Conservation (phyloP, 1,284 basidiomycete genomes). For the Ustilago trichophora region DNA sequence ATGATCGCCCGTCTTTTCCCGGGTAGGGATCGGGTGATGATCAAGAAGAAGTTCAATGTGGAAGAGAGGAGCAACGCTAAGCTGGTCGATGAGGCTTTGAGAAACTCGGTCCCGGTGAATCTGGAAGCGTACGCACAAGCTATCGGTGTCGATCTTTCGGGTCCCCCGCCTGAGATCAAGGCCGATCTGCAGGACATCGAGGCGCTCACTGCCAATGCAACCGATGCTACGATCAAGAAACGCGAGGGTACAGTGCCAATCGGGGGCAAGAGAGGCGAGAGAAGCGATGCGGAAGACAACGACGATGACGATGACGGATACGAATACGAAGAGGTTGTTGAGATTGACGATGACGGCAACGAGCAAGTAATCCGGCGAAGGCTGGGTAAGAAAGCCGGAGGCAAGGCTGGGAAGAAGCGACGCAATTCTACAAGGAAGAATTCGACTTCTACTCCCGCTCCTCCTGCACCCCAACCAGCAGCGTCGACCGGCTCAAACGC, state of each 20-base stretch:
- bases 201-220: slow-evolving; percentile 1
- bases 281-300: slow-evolving; percentile 33
- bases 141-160: slow-evolving; percentile 61
- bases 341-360: slow-evolving; percentile 48
- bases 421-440: slow-evolving; percentile 22
- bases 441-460: slow-evolving; percentile 18
- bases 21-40: slow-evolving; percentile 83
- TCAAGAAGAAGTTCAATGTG: slow-evolving; percentile 88
- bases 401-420: slow-evolving; percentile 19
- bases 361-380: slow-evolving; percentile 41
- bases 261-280: slow-evolving; percentile 19
- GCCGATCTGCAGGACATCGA: slow-evolving; percentile 35
- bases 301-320: slow-evolving; percentile 43
- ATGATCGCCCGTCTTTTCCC: slow-evolving; percentile 85
- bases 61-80: slow-evolving; percentile 80
- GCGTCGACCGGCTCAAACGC: not conserved
- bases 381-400: slow-evolving; percentile 33
- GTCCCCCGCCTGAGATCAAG: slow-evolving; percentile 60
- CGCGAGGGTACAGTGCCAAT: slow-evolving; percentile 23
- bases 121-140: slow-evolving; percentile 60
- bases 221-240: slow-evolving; percentile 18
- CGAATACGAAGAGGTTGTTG: slow-evolving; percentile 51
- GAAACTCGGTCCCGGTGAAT: slow-evolving; percentile 55
- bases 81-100: slow-evolving; percentile 57
- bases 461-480: too few species aligned